Evolutionary conservation across 129 eudicot genomes (phyloP).

Genomic region (Flaveria trinervia): DNA sequence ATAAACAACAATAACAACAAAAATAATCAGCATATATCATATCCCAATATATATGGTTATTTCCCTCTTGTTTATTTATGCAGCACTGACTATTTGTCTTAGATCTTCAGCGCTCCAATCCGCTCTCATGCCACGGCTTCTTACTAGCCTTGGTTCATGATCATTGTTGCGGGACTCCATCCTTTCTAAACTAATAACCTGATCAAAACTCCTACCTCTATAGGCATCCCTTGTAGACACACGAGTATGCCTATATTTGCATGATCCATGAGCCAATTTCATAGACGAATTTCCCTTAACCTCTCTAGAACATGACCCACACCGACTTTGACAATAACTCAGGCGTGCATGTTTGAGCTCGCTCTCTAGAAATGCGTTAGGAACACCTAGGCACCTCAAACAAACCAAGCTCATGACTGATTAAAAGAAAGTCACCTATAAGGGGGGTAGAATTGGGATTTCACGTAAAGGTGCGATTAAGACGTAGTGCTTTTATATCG

Average conservation of each 20-base stretch:
- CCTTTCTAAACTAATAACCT: background rate
- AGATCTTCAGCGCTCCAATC: slow-evolving; percentile 25
- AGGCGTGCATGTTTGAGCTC: background rate
- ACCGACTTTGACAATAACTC: slow-evolving; percentile 3
- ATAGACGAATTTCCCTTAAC: background rate
- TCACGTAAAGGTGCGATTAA: slow-evolving; percentile 14
- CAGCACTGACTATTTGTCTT: background rate
- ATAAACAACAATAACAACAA: background rate
- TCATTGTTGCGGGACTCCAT: background rate
- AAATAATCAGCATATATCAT: background rate
- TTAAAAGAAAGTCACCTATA: background rate
- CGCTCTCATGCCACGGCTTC: background rate
- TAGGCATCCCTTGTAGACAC: slow-evolving; percentile 16
- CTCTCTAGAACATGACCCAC: slow-evolving; percentile 18
- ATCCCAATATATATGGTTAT: background rate
- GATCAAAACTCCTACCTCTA: slow-evolving; percentile 12
- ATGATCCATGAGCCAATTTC: background rate
- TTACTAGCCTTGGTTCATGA: slow-evolving; percentile 1
- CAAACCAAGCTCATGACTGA: slow-evolving; percentile 9
- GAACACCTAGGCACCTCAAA: slow-evolving; percentile 21
- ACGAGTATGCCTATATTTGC: slow-evolving; percentile 17
- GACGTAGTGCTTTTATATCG: slow-evolving; percentile 7
- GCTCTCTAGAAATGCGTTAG: background rate
- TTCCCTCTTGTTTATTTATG: background rate
- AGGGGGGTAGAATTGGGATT: slow-evolving; percentile 9